Evolutionary conservation across 352 stramenopile genomes (phyloP).

Genomic region (Globisporangium orthogonon): DNA sequence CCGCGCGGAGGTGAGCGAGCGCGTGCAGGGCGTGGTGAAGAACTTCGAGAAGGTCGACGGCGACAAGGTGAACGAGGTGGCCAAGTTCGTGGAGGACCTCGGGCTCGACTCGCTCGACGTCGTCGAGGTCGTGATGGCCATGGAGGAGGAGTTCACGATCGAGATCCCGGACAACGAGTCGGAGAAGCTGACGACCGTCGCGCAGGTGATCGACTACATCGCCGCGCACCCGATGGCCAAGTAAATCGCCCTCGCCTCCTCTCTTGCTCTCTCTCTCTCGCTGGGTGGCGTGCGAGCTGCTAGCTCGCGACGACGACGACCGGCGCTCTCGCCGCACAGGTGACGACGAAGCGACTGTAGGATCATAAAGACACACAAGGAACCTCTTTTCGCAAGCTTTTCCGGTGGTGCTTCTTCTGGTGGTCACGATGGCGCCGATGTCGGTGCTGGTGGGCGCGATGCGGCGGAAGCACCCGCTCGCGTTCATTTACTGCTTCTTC

Average conservation of each 20-base stretch:
- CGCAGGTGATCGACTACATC: constrained; percentile 98
- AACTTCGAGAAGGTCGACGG: constrained; percentile 99
- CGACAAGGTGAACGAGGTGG: constrained; percentile 87
- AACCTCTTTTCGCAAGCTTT: not conserved
- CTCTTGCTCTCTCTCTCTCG: no score
- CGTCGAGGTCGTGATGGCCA: constrained; percentile 96
- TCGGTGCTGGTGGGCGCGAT: no score
- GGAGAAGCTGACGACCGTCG: constrained; percentile 97
- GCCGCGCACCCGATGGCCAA: constrained; percentile 98
- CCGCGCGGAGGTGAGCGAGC: constrained; percentile 93
- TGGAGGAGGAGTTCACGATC: constrained; percentile 99
- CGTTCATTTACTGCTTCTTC: no score
- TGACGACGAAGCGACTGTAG: not conserved
- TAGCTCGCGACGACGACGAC: not conserved
- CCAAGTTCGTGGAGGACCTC: constrained; percentile 97
- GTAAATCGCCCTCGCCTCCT: constrained; percentile 64
- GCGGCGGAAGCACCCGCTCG: no score
- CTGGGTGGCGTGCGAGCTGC: no score
- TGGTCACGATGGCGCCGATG: no score
- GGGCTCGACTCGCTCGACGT: constrained; percentile 98
- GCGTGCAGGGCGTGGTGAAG: constrained; percentile 97
- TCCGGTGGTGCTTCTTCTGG: not conserved
- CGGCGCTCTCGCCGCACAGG: no score
- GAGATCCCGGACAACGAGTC: constrained; percentile 99
- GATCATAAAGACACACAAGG: constrained; percentile 3